A percentile compares a stretch with the other conserved stretches of the same genome.
Conservation (phyloP, 2,329 filamentous ascomycete genomes). For the Penicillium nordicum region DNA sequence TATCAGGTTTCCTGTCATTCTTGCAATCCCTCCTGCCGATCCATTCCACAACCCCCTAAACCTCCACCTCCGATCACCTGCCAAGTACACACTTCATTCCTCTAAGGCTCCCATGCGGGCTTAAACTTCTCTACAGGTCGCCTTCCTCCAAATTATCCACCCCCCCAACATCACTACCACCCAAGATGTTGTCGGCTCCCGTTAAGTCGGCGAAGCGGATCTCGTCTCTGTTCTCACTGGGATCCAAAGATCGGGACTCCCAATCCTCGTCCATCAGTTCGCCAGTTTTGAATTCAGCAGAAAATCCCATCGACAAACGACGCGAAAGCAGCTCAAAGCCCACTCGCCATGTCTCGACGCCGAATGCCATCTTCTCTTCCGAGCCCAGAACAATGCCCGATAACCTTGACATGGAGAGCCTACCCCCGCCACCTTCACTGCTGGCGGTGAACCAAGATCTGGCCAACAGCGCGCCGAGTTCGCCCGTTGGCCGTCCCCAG, state of each 20-base stretch:
- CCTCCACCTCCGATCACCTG: constrained; percentile 11
- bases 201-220: constrained; percentile 45
- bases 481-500: constrained; percentile 32
- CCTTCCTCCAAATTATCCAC: not conserved
- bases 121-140: constrained; percentile 9
- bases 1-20: constrained; percentile 22
- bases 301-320: constrained; percentile 18
- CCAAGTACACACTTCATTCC: constrained; percentile 11
- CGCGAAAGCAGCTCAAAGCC: constrained; percentile 32
- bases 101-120: constrained; percentile 11
- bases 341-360: constrained; percentile 35
- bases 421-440: constrained; percentile 41
- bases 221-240: constrained; percentile 45
- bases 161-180: constrained; percentile 4
- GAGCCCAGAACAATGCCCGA: constrained; percentile 29
- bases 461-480: constrained; percentile 32
- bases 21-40: constrained; percentile 37
- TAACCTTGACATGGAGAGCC: constrained; percentile 30
- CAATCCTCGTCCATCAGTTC: constrained; percentile 29
- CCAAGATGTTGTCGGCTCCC: constrained; percentile 41
- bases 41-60: constrained; percentile 29
- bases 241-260: constrained; percentile 35
- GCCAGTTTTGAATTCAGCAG: constrained; percentile 14
- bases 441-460: constrained; percentile 38
- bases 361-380: constrained; percentile 26